Percentiles rank a stretch among this genome's conserved stretches.
Conservation (phyloP, 176 grass and related monocot species). For the Coix lacrymajobi region DNA sequence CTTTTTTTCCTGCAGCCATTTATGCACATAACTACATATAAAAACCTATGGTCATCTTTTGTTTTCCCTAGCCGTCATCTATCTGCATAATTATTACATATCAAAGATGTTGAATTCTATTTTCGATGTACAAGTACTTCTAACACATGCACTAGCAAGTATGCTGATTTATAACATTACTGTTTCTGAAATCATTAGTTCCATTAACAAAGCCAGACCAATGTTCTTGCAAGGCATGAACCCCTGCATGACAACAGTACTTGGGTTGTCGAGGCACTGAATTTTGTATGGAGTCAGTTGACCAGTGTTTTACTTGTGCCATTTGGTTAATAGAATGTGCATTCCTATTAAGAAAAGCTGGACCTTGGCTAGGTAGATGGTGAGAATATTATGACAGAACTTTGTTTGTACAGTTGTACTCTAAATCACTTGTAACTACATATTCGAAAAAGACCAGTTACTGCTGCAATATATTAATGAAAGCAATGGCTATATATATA, state of each 20-base stretch:
- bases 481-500: not conserved
- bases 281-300: not conserved
- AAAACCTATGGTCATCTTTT: not conserved
- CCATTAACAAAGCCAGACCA: not conserved
- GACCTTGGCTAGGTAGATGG: not conserved
- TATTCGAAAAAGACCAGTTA: not conserved
- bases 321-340: not conserved
- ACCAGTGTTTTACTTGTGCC: not conserved
- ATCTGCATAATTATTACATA: not conserved
- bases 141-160: not conserved
- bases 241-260: not conserved
- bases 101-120: not conserved
- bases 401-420: not conserved
- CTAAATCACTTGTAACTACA: not conserved
- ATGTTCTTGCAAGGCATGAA: not conserved
- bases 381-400: not conserved
- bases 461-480: not conserved
- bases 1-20: not conserved
- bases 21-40: not conserved
- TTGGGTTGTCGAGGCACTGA: not conserved
- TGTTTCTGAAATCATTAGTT: not conserved
- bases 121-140: not conserved
- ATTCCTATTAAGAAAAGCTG: not conserved
- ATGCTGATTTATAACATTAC: not conserved
- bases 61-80: not conserved